A percentile compares a stretch with the other conserved stretches of the same genome.
Conservation (phyloP, 192 early-diverging fungal genomes). For the Linnemannia zychae region DNA sequence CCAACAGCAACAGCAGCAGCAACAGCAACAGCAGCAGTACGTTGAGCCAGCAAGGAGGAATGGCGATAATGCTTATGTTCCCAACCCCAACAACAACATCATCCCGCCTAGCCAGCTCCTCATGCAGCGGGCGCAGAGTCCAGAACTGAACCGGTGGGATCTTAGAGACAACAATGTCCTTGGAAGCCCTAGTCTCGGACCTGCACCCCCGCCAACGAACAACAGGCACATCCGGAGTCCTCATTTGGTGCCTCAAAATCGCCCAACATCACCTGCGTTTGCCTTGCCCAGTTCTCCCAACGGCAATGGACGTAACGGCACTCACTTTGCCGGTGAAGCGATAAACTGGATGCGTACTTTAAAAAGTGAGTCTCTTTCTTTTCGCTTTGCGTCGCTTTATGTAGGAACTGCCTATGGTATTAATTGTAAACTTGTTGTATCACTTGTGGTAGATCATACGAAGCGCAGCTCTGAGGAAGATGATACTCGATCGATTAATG, state of each 20-base stretch:
- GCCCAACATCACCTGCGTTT: constrained; percentile 29
- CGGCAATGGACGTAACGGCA: neutral
- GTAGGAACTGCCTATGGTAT: neutral
- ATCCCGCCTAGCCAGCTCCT: constrained; percentile 36
- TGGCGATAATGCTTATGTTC: constrained; percentile 33
- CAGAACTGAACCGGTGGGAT: constrained; percentile 18
- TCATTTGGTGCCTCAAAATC: constrained; percentile 3
- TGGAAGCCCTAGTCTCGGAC: constrained; percentile 44
- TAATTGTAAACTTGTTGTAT: neutral
- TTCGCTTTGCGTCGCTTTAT: neutral
- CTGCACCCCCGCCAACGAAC: constrained; percentile 3
- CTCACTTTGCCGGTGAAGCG: constrained; percentile 17
- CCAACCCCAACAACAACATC: constrained; percentile 48
- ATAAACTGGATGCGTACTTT: constrained; percentile 14
- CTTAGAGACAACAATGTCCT: constrained; percentile 19
- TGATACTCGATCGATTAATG: neutral
- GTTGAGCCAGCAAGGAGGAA: neutral
- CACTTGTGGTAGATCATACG: neutral
- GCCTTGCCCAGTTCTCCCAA: neutral
- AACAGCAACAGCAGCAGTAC: neutral
- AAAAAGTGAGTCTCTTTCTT: constrained; percentile 26
- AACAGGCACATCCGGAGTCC: constrained; percentile 30
- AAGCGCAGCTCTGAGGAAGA: constrained; percentile 10
- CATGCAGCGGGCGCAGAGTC: constrained; percentile 33
- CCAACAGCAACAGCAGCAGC: neutral